These are phyloP conservation scores for Nemania bipapillata DNA, from an alignment of 2,329 filamentous ascomycete species.

Conservation along the genomic window DNA sequence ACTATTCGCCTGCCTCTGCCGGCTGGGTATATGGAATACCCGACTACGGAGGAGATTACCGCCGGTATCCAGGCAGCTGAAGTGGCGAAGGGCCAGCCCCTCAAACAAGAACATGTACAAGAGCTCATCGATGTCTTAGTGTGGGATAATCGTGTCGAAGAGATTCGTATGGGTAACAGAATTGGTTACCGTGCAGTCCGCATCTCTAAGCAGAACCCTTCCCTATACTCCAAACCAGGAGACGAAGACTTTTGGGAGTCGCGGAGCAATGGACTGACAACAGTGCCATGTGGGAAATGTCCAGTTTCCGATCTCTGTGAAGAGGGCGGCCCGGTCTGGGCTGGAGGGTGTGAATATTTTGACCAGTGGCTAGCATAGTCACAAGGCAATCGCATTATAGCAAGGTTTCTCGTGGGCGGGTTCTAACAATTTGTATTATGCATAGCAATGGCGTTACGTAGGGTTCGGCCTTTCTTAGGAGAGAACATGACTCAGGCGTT, in stretches of 20 bases:
- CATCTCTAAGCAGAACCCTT: conserved; percentile 56
- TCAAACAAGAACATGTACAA: conserved; percentile 79
- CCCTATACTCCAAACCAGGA: conserved; percentile 43
- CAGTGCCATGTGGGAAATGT: conserved; percentile 89
- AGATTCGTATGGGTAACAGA: conserved; percentile 62
- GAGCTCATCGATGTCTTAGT: conserved; percentile 88
- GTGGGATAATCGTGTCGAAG: conserved; percentile 86
- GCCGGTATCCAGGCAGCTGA: conserved; percentile 74
- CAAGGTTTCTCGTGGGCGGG: not conserved
- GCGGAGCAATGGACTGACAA: conserved; percentile 78
- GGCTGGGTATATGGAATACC: conserved; percentile 79
- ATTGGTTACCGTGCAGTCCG: conserved; percentile 66
- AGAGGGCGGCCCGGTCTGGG: conserved; percentile 88
- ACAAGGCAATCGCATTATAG: not conserved
- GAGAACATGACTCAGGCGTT: conserved; percentile 27
- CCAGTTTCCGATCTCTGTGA: conserved; percentile 94
- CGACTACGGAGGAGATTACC: conserved; percentile 82
- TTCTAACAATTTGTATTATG: conserved; percentile 28
- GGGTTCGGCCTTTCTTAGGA: conserved; percentile 8
- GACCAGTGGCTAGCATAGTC: conserved; percentile 75
- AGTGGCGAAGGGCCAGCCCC: conserved; percentile 76
- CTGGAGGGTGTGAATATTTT: conserved; percentile 91
- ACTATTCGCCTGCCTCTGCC: conserved; percentile 63
- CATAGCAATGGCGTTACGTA: conserved; percentile 37
- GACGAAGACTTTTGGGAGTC: conserved; percentile 54